A percentile compares a stretch with the other conserved stretches of the same genome.
phyloP scores from a whole-genome alignment of 2,329 filamentous ascomycete species.

The Penicillium sp. region DNA sequence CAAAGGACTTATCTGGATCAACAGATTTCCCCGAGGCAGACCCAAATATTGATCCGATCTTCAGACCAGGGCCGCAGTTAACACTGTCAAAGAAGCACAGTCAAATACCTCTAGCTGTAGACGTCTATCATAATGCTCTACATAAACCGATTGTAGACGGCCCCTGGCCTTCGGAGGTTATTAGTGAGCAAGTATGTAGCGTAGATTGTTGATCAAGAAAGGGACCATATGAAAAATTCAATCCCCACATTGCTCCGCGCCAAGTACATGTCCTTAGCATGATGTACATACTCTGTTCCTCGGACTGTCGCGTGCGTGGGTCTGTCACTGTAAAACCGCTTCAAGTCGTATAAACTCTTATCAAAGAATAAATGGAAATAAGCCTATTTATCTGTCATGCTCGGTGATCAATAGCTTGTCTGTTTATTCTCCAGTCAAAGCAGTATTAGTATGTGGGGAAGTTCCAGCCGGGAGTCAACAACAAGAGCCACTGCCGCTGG shows the following conservation, averaged over 20 bases:
- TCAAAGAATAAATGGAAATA: no score
- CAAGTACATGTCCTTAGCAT: neutral
- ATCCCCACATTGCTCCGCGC: conserved; percentile 1
- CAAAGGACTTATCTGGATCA: neutral
- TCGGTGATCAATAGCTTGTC: neutral
- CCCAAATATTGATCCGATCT: neutral
- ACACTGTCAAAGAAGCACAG: neutral
- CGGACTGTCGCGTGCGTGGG: neutral
- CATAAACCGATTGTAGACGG: neutral
- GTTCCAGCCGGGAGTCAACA: neutral
- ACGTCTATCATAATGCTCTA: neutral
- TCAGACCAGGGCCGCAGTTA: neutral
- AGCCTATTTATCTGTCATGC: no score
- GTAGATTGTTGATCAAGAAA: neutral
- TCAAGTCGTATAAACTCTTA: neutral
- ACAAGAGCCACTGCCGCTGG: neutral
- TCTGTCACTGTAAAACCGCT: neutral
- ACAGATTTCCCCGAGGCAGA: neutral
- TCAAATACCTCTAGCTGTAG: neutral
- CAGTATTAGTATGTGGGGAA: neutral
- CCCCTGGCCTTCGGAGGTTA: neutral
- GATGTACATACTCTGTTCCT: no score
- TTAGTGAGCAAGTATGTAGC: neutral
- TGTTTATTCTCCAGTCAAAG: no score
- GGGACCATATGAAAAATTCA: neutral